These are phyloP conservation scores for Gynostemma pentaphyllum DNA, from an alignment of 306 rosid species.

Conservation along the genomic window DNA sequence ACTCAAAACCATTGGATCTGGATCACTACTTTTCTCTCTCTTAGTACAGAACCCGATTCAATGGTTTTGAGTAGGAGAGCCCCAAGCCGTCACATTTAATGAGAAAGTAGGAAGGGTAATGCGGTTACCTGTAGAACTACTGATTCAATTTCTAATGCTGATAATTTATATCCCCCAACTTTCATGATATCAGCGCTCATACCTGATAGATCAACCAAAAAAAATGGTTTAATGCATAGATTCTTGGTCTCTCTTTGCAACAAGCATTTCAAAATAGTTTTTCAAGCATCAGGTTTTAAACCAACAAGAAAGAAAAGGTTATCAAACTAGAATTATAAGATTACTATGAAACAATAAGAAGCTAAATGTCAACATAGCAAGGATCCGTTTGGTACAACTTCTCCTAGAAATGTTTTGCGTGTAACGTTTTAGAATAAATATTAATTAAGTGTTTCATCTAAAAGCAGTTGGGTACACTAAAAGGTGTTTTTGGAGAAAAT, in stretches of 20 bases:
- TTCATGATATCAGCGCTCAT: constrained; percentile 82
- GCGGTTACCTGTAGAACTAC: constrained; percentile 52
- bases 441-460: no score
- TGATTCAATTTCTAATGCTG: constrained; percentile 93
- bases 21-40: no score
- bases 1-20: no score
- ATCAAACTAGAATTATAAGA: not conserved
- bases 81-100: no score
- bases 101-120: not conserved
- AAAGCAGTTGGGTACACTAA: no score
- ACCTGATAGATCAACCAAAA: constrained; percentile 37
- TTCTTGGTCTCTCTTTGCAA: not conserved
- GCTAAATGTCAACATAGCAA: no score
- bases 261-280: not conserved
- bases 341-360: not conserved
- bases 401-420: no score
- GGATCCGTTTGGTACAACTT: no score
- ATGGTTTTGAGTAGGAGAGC: no score
- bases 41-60: no score
- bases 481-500: no score
- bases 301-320: not conserved
- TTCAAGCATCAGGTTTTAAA: not conserved
- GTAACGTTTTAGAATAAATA: no score
- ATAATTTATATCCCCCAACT: constrained; percentile 87
- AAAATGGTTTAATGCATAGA: not conserved